phyloP scores from a whole-genome alignment of 768 basidiomycete genomes.

The Russula foetens region DNA sequence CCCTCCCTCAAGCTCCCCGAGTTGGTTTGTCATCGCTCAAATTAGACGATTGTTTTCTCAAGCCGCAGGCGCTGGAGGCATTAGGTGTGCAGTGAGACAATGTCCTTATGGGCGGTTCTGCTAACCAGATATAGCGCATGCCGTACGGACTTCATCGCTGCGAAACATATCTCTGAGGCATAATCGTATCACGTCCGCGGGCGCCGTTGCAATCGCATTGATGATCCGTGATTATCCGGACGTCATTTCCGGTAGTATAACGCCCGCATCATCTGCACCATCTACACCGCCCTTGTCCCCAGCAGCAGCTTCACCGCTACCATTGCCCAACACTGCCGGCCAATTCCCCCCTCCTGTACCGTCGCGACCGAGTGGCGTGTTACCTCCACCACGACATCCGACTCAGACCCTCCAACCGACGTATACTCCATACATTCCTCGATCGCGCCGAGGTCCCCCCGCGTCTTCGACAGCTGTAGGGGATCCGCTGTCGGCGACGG shows the following conservation, averaged over 20 bases:
- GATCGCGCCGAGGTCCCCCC: slow-evolving; percentile 41
- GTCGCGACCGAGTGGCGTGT: slow-evolving; percentile 32
- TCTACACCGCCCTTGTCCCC: slow-evolving; percentile 23
- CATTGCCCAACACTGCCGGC: slow-evolving; percentile 26
- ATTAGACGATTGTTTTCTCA: slow-evolving; percentile 78
- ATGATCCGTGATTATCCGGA: slow-evolving; percentile 98
- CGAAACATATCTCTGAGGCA: slow-evolving; percentile 85
- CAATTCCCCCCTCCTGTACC: slow-evolving; percentile 30
- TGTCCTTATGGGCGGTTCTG: not conserved
- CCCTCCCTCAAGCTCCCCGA: slow-evolving; percentile 46
- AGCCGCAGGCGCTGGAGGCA: slow-evolving; percentile 66
- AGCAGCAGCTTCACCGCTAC: slow-evolving; percentile 29
- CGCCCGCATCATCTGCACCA: slow-evolving; percentile 23
- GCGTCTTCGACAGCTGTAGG: slow-evolving; percentile 22
- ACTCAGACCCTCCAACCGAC: slow-evolving; percentile 53
- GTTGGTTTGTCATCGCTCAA: slow-evolving; percentile 68
- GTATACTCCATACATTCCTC: slow-evolving; percentile 78
- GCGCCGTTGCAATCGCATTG: slow-evolving; percentile 85
- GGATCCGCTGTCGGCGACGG: slow-evolving; percentile 33
- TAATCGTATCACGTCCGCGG: slow-evolving; percentile 77
- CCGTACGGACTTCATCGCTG: slow-evolving; percentile 74
- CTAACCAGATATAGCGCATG: slow-evolving; percentile 47
- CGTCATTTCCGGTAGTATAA: slow-evolving; percentile 35
- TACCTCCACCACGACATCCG: slow-evolving; percentile 45
- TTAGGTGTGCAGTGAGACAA: slow-evolving; percentile 46